Evolutionary conservation across 176 grass and related monocot genomes (phyloP).

Genomic region (Carex myosuroides): DNA sequence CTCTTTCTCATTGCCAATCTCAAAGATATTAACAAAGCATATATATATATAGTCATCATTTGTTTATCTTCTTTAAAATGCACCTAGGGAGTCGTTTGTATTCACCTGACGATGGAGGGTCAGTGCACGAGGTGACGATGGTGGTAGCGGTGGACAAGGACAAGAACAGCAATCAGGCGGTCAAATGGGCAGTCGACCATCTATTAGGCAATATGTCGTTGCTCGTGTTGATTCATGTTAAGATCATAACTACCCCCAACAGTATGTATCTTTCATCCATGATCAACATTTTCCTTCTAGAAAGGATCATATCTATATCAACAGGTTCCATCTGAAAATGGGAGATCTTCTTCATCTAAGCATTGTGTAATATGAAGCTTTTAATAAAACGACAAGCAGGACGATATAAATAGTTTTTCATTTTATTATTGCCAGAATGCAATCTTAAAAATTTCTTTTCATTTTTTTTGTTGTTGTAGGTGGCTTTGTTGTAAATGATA

Average conservation of each 20-base stretch:
- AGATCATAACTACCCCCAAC: constrained; percentile 20
- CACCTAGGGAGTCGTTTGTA: constrained; percentile 19
- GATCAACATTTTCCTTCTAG: not conserved
- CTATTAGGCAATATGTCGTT: constrained; percentile 44
- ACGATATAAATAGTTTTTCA: not conserved
- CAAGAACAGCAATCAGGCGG: constrained; percentile 79
- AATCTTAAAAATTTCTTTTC: not conserved
- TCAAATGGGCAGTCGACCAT: constrained; percentile 69
- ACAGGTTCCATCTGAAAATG: not conserved
- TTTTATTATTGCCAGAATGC: not conserved
- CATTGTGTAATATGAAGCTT: not conserved
- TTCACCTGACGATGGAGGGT: constrained; percentile 13
- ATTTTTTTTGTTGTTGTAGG: constrained; percentile 5
- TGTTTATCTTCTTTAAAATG: constrained; percentile 36
- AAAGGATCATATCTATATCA: not conserved
- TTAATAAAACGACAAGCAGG: not conserved
- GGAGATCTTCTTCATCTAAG: not conserved
- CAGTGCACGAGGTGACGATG: constrained; percentile 19
- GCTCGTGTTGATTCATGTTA: constrained; percentile 64
- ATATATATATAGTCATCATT: not conserved
- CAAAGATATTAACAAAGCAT: not conserved
- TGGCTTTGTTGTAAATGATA: constrained; percentile 38
- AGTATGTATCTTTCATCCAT: constrained; percentile 28
- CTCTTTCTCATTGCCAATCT: not conserved
- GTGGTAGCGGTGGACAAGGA: constrained; percentile 62